Evolutionary conservation across 208 protist species (phyloP), one percentile per base, ranked within the genome.

Genomic region (Lotmaria passim): DNA sequence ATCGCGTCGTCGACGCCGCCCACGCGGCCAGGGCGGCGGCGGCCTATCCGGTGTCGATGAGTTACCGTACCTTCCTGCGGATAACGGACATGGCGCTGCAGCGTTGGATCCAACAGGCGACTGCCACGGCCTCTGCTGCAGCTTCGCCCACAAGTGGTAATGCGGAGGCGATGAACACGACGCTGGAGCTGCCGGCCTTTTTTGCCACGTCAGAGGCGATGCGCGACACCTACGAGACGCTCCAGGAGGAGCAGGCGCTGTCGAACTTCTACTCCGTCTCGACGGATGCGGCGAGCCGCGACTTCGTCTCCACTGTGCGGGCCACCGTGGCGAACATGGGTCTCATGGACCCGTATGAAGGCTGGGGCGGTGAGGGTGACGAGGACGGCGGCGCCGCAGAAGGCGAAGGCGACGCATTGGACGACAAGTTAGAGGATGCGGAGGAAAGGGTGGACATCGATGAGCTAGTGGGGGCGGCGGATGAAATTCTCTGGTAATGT

Each of bases 81-180:
- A 66, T 92, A 39, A 94, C 89, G 19, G 84, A 94, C 64, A 79
- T 91, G 66, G 74, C 89, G 14, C 61, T 94, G 59, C 75, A 73
- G 73, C 73, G 62, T 48, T 74, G 79, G 47, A 67, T 70, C 34
- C 33, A 52, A 21, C 28, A 63, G 28, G 7, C 14, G 21, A 23
- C 26, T 10, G 50, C 53, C 7, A 15, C 14, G 0, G 19, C 28
- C 14, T 31, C 19, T 1, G 44, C 15, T 14, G 3, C 12, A 46
- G 23, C 21, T n/a, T n/a, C 21, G 63, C 33, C 23, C 1, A 61
- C 58, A 39, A 8, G 47, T 8, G 33, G 43, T 8, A 56, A 52
- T 11, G 38, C 57, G 23, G 46, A 2, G 17, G 0, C 21, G 34
- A 17, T 14, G 44, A 24, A 6, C 34, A 24, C 41, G 26, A 43